Evolutionary conservation across 169 alveolate species (phyloP).

Genomic region (Cryptosporidium felis): DNA sequence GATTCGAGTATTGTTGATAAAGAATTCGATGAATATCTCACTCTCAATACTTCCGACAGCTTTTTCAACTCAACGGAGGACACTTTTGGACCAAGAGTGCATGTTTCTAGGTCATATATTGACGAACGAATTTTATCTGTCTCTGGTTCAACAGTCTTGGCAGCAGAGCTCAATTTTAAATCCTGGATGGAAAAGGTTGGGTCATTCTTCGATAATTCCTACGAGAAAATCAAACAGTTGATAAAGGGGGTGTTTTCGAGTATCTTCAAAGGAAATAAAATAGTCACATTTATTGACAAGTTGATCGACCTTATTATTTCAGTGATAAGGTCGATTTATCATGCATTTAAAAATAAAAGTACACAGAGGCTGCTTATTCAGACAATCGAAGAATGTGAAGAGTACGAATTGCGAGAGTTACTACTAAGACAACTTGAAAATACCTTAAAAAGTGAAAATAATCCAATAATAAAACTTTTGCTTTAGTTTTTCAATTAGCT

Average conservation of each 20-base stretch:
- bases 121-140: slow-evolving; percentile 11
- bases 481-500: neutral
- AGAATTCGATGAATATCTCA: neutral
- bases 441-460: slow-evolving; percentile 7
- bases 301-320: slow-evolving; percentile 33
- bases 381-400: slow-evolving; percentile 43
- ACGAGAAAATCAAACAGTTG: slow-evolving; percentile 16
- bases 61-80: neutral
- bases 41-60: neutral
- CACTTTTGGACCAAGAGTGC: neutral
- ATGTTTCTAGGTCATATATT: neutral
- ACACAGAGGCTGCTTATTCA: slow-evolving; percentile 47
- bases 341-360: slow-evolving; percentile 23
- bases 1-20: neutral
- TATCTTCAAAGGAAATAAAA: slow-evolving; percentile 29
- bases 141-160: slow-evolving; percentile 16
- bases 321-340: slow-evolving; percentile 35
- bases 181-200: slow-evolving; percentile 43
- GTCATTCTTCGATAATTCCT: slow-evolving; percentile 39
- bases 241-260: slow-evolving; percentile 16
- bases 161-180: slow-evolving; percentile 47
- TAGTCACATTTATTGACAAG: slow-evolving; percentile 25
- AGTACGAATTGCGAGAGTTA: neutral
- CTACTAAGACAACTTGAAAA: slow-evolving; percentile 16
- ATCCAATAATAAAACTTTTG: neutral